Evolutionary conservation across 352 stramenopile genomes (phyloP).

Genomic region (Aphanomyces euteiches): DNA sequence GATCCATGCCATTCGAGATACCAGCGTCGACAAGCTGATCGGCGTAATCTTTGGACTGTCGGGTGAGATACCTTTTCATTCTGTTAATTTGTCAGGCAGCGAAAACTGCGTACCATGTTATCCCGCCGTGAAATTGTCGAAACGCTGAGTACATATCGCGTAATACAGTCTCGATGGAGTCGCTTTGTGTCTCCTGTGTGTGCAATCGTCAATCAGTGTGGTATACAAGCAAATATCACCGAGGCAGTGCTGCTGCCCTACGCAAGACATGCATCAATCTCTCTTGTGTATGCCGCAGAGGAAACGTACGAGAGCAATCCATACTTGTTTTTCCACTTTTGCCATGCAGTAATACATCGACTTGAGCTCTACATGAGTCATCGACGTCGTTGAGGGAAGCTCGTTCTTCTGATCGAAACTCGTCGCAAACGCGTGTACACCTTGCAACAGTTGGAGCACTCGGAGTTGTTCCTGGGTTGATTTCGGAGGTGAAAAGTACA

Average conservation of each 20-base stretch:
- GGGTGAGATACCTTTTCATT: background rate
- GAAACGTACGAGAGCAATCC: constrained; percentile 21
- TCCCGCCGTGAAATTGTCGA: constrained; percentile 2
- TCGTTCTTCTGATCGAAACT: background rate
- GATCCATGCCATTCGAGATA: background rate
- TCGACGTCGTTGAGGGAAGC: background rate
- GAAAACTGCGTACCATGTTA: background rate
- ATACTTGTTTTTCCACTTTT: constrained; percentile 1
- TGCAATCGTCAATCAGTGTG: background rate
- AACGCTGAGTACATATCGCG: background rate
- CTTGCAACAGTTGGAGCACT: constrained; percentile 13
- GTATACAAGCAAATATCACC: background rate
- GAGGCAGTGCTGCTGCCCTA: background rate
- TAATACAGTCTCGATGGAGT: constrained; percentile 7
- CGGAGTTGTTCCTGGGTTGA: background rate
- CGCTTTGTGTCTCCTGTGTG: background rate
- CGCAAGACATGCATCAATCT: background rate
- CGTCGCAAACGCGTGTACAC: background rate
- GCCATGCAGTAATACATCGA: constrained; percentile 18
- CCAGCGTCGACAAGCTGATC: background rate
- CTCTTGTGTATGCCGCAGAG: too few species aligned
- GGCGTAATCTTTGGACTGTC: background rate
- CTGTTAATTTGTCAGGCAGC: background rate
- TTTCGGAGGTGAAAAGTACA: constrained; percentile 11
- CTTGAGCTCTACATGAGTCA: constrained; percentile 22